A percentile compares a stretch with the other conserved stretches of the same genome.
These are phyloP conservation scores for Xylaria palmicola DNA, from an alignment of 495 filamentous ascomycete genomes.

Conservation along the genomic window DNA sequence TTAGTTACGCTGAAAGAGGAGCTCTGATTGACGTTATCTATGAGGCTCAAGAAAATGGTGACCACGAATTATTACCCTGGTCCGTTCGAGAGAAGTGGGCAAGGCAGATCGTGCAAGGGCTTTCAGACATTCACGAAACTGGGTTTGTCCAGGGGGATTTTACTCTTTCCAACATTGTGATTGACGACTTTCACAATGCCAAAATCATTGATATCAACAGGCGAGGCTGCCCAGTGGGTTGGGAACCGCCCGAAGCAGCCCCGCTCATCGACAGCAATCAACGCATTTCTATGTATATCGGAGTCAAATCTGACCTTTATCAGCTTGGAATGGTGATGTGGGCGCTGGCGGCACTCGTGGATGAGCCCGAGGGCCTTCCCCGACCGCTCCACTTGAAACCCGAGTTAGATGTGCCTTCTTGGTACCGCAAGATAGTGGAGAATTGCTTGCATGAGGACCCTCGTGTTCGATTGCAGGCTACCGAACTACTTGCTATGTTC, in stretches of 20 bases:
- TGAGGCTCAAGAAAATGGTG: slow-evolving; percentile 51
- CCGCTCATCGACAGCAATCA: slow-evolving; percentile 87
- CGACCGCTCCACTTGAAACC: slow-evolving; percentile 61
- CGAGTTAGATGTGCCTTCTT: slow-evolving; percentile 41
- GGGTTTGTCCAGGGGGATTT: slow-evolving; percentile 98
- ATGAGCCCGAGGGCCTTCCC: slow-evolving; percentile 80
- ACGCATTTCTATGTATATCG: slow-evolving; percentile 96
- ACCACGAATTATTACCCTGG: slow-evolving; percentile 70
- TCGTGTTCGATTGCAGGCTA: slow-evolving; percentile 41
- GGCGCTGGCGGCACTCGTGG: slow-evolving; percentile 81
- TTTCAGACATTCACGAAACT: slow-evolving; percentile 91
- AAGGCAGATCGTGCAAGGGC: slow-evolving; percentile 82
- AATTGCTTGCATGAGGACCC: slow-evolving; percentile 47
- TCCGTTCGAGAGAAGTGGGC: slow-evolving; percentile 84
- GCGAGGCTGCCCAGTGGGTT: slow-evolving; percentile 91
- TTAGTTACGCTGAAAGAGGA: slow-evolving; percentile 84
- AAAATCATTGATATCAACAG: slow-evolving; percentile 99
- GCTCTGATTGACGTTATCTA: slow-evolving; percentile 90
- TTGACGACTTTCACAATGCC: slow-evolving; percentile 79
- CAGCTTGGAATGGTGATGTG: slow-evolving; percentile 97
- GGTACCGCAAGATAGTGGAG: slow-evolving; percentile 45
- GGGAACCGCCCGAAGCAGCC: slow-evolving; percentile 94
- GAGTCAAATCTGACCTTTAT: slow-evolving; percentile 93
- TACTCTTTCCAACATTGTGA: slow-evolving; percentile 94
- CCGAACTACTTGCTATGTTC: slow-evolving; percentile 41